Percentiles rank a stretch among this genome's conserved stretches.
phyloP scores from a whole-genome alignment of 2,329 filamentous ascomycete species.

The Pseudopyrenochaeta lycopersici region DNA sequence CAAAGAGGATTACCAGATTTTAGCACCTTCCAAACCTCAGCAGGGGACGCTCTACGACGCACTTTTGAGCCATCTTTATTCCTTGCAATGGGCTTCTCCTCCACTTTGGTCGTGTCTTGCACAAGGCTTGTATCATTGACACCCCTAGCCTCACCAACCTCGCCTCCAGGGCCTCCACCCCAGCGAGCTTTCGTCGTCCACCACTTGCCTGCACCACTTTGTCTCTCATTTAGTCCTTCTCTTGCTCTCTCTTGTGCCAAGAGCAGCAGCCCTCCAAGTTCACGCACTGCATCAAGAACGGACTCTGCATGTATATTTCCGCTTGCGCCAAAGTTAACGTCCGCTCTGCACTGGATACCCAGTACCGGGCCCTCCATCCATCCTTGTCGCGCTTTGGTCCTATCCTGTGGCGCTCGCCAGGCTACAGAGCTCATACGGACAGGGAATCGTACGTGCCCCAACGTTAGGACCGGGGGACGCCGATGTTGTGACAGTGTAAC shows the following conservation, averaged over 20 bases:
- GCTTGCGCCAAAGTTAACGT: constrained; percentile 61
- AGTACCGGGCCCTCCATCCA: constrained; percentile 67
- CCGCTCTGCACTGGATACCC: constrained; percentile 63
- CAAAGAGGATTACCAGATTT: constrained; percentile 61
- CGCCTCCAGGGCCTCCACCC: constrained; percentile 62
- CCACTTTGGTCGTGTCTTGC: constrained; percentile 38
- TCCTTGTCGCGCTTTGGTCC: constrained; percentile 61
- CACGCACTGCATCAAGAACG: constrained; percentile 64
- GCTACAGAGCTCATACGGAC: constrained; percentile 65
- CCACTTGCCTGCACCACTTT: constrained; percentile 66
- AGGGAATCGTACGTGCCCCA: constrained; percentile 63
- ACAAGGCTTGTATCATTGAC: constrained; percentile 28
- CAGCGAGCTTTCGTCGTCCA: constrained; percentile 66
- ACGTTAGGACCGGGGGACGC: constrained; percentile 56
- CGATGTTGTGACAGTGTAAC: constrained; percentile 60
- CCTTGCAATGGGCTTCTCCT: constrained; percentile 46
- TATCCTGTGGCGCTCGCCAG: constrained; percentile 63
- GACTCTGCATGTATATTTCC: constrained; percentile 41
- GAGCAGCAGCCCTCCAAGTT: constrained; percentile 65
- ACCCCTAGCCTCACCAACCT: constrained; percentile 48
- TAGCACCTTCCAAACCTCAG: constrained; percentile 63
- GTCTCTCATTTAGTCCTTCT: constrained; percentile 60
- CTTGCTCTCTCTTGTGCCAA: constrained; percentile 68
- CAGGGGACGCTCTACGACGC: constrained; percentile 55
- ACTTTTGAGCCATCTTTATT: constrained; percentile 38